These are phyloP conservation scores for Calonectria crousiana DNA, from an alignment of 2,329 filamentous ascomycete genomes.

Conservation along the genomic window DNA sequence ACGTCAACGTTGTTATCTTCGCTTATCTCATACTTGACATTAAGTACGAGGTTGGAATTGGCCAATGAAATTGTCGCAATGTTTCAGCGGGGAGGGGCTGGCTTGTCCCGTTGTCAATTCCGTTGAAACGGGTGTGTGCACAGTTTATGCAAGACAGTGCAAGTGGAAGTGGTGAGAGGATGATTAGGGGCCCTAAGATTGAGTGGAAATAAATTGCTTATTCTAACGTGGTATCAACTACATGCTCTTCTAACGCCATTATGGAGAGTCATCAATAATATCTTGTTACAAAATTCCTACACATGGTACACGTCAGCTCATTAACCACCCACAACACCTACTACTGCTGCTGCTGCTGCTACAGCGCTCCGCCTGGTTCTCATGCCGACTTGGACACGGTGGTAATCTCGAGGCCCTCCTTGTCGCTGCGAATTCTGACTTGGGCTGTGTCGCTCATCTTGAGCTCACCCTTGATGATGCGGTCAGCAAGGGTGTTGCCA, in stretches of 20 bases:
- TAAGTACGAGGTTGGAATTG: background rate
- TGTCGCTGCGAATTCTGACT: constrained; percentile 75
- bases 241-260: constrained; percentile 8
- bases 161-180: background rate
- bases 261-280: constrained; percentile 15
- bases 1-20: background rate
- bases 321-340: constrained; percentile 27
- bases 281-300: constrained; percentile 25
- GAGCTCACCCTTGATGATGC: constrained; percentile 89
- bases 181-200: background rate
- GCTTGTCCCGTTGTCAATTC: background rate
- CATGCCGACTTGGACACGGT: constrained; percentile 36
- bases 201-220: constrained; percentile 10
- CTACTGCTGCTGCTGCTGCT: background rate
- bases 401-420: constrained; percentile 67
- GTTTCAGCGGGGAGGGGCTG: background rate
- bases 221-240: constrained; percentile 23
- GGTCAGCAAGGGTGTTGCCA: constrained; percentile 88
- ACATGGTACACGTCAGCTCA: constrained; percentile 42
- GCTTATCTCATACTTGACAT: background rate
- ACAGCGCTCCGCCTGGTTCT: background rate
- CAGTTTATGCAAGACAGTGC: background rate
- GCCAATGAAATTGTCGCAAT: background rate
- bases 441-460: constrained; percentile 79
- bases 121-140: background rate